Base-by-base conservation (phyloP, 495 filamentous ascomycete genomes). In the Podospora fimiseda region DNA sequence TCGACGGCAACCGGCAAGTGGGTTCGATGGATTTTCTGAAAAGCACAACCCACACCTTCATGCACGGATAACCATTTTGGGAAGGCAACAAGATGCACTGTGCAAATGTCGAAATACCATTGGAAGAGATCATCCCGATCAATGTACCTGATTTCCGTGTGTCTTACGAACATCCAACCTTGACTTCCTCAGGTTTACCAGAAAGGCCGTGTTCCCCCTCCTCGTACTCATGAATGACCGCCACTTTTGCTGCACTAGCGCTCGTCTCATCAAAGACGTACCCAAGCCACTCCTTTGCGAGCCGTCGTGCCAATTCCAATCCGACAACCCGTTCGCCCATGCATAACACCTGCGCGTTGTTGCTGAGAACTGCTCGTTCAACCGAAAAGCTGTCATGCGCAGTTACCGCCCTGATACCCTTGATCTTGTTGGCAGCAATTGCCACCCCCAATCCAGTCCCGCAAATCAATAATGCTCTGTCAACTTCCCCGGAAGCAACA, bases 341-440 rank as follows among this genome's bases (percentile, higher is more conserved):
- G 70, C 89, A 94, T 22, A 94, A 78, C 36, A 94, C 88, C 69
- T 94, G 89, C 20, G 87, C 87, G 69, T 94, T 83, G 70, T 92
- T 92, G 73, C 85, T 89, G 60, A 90, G 70, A 14, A 92, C 81
- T 13, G 85, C 83, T 43, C 88, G 74, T 77, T 94, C 88, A 39
- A 94, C 88, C 43, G 79, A 84, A 73, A 89, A 93, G 48, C 81
- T 82, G 69, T 94, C 89, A 70, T 94, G 88, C 7, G 89, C 89
- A 27, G 88, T 94, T 30, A 94, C 89, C 16, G 89, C 89, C 39
- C 89, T 77, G 56, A 94, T 83, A 15, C 88, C 88, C 49, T 83
- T 86, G 50, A 92, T 86, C 68, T 92, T 92, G 75, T 94, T 94
- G 63, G 89, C 89, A 19, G 79, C 70, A 66, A 94, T 94, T 55